A percentile compares a stretch with the other conserved stretches of the same genome.
These are phyloP conservation scores for Ilyonectria destructans DNA, from an alignment of 2,329 filamentous ascomycete genomes.

Conservation along the genomic window DNA sequence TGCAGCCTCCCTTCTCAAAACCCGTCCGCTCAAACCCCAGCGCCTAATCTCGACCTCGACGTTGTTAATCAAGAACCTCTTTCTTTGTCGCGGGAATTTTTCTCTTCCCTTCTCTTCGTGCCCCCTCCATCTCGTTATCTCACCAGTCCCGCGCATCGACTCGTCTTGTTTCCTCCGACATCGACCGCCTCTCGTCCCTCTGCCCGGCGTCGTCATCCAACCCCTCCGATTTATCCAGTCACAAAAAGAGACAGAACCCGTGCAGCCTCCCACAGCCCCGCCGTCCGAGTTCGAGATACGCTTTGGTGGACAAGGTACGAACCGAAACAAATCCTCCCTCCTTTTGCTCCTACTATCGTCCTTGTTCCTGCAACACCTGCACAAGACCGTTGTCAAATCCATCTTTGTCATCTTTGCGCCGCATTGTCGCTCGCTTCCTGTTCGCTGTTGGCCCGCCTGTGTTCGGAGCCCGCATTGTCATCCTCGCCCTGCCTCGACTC, in stretches of 20 bases:
- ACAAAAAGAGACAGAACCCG: conserved; percentile 43
- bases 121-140: not conserved
- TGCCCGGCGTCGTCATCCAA: conserved; percentile 39
- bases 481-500: conserved; percentile 5
- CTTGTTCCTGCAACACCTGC: not conserved
- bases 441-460: conserved; percentile 5
- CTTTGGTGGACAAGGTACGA: conserved; percentile 48
- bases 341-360: not conserved
- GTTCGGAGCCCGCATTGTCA: conserved; percentile 8
- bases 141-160: not conserved
- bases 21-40: conserved; percentile 45
- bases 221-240: conserved; percentile 41
- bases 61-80: conserved; percentile 41
- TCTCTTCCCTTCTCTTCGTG: conserved; percentile 23
- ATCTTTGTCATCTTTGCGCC: conserved; percentile 7
- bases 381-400: not conserved
- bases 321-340: conserved; percentile 21
- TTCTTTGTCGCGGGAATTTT: conserved; percentile 35
- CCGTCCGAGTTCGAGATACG: conserved; percentile 47
- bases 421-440: conserved; percentile 10
- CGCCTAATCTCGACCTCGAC: conserved; percentile 42
- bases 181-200: conserved; percentile 1
- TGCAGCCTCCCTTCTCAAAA: conserved; percentile 54
- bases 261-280: conserved; percentile 48
- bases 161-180: not conserved